Evolutionary conservation across 768 basidiomycete genomes (phyloP).

Genomic region (Pluteus cervinus): DNA sequence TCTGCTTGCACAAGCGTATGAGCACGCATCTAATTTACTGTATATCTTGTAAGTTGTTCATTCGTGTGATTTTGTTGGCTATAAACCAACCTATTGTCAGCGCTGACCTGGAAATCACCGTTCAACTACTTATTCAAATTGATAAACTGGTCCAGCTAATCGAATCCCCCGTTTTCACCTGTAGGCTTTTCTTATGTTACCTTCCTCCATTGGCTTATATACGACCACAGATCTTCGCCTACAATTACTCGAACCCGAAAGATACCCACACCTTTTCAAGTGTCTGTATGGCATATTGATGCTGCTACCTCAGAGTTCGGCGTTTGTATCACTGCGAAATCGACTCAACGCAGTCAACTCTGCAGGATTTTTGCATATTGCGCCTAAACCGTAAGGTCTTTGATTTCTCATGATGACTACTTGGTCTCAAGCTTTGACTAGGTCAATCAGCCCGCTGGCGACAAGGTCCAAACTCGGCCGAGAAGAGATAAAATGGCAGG

Average conservation of each 20-base stretch:
- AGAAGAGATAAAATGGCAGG: conserved; percentile 97
- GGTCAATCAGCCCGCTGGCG: conserved; percentile 25
- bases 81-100: conserved; percentile 31
- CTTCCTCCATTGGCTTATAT: conserved; percentile 2
- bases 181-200: conserved; percentile 36
- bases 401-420: background rate
- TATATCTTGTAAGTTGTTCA: conserved; percentile 73
- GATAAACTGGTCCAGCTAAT: conserved; percentile 98
- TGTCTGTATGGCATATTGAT: conserved; percentile 96
- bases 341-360: conserved; percentile 93
- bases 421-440: background rate
- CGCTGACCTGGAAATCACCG: conserved; percentile 95
- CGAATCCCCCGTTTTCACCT: conserved; percentile 97
- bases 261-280: conserved; percentile 95
- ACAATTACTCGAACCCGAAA: conserved; percentile 94
- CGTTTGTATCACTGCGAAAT: conserved; percentile 91
- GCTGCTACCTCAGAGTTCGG: conserved; percentile 94
- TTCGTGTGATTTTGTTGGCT: background rate
- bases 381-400: conserved; percentile 69
- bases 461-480: conserved; percentile 73
- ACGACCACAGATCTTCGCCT: conserved; percentile 63
- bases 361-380: conserved; percentile 87
- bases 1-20: conserved; percentile 95
- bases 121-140: conserved; percentile 89
- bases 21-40: conserved; percentile 94